Evolutionary conservation across 1,284 basidiomycete genomes (phyloP), one percentile per base, ranked within the genome.

Genomic region (Ceratobasidium sp.): DNA sequence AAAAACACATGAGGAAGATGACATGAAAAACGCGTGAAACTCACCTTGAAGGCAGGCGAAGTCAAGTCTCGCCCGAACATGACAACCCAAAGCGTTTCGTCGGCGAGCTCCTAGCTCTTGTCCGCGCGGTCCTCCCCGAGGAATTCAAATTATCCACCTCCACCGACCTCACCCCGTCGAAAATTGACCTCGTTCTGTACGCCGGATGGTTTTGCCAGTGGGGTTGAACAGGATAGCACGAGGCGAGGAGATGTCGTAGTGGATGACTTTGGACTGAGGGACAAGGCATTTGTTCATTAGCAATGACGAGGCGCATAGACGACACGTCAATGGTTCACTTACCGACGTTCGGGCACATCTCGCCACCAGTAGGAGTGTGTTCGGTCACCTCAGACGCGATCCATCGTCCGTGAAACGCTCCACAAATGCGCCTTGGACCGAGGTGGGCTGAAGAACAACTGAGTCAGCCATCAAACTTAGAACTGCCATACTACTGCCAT

Each of bases 131-230:
- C 96, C 81, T 95, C 91, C 81, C 94, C 92, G 67, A 99, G 90
- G 75, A 99, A 91, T 87, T 99, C 99, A 86, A 99, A 85, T 86
- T 99, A 99, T 51, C 98, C 98, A 86, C 98, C 98, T 84, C 98
- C 98, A 80, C 98, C 99, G 85, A 97, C 96, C 75, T 98, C 95
- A 75, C 97, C 97, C 85, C 99, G 97, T 87, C 99, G 97, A 84
- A 98, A 95, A 87, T 99, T 98, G 85, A 97, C 96, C 84, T 99
- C 98, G 83, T 99, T 99, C 84, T 99, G 97, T 22, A 99, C 92
- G 78, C 99, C 96, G 64, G 99, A 87, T 53, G 97, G 94, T 85
- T n/a, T 98, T 90, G 77, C 90, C 87, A 81, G 90, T 90, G 84
- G 97, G 94, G 86, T 93, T 91, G 80, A 98, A 87, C 72, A 93